phyloP scores from a whole-genome alignment of 139 green algal species.

The Dunaliella primolecta region DNA sequence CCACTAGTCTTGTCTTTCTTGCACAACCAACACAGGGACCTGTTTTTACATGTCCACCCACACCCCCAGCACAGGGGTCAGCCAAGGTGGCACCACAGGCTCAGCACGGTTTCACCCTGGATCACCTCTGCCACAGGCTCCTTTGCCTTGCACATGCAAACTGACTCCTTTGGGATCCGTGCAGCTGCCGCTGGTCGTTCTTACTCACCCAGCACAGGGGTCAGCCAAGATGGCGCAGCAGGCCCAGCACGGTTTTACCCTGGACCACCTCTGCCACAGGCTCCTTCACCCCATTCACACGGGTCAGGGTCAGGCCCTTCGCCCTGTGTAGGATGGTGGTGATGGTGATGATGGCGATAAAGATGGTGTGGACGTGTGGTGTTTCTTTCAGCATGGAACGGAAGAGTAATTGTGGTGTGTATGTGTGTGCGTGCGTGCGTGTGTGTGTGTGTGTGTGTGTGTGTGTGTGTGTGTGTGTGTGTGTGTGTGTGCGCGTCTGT shows the following conservation, averaged over 20 bases:
- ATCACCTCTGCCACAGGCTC: background rate
- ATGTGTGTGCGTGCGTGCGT: background rate
- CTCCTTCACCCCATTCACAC: background rate
- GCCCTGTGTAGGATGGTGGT: too few relatives aligned
- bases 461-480: too few relatives aligned
- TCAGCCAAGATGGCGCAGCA: conserved; percentile 30
- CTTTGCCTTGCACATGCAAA: background rate
- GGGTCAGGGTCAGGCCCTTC: background rate
- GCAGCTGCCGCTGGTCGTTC: too few relatives aligned
- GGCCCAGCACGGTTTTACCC: conserved; percentile 14
- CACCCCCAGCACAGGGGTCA: conserved; percentile 15
- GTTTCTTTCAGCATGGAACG: too few relatives aligned
- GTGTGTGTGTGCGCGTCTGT: background rate
- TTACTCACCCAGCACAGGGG: background rate
- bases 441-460: too few relatives aligned
- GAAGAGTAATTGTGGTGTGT: too few relatives aligned
- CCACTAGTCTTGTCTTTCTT: too few relatives aligned
- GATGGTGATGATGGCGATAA: too few relatives aligned
- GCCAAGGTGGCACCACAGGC: conserved; percentile 21
- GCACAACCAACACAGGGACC: too few relatives aligned
- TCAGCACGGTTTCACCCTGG: conserved; percentile 9
- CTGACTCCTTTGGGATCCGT: too few relatives aligned
- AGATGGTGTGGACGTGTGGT: too few relatives aligned
- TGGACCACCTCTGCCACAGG: background rate
- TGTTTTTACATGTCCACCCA: too few relatives aligned